Percentiles rank a stretch among this genome's conserved stretches.
phyloP scores from a whole-genome alignment of 805 yeast genomes.

The Starmerella potacharoeniae region DNA sequence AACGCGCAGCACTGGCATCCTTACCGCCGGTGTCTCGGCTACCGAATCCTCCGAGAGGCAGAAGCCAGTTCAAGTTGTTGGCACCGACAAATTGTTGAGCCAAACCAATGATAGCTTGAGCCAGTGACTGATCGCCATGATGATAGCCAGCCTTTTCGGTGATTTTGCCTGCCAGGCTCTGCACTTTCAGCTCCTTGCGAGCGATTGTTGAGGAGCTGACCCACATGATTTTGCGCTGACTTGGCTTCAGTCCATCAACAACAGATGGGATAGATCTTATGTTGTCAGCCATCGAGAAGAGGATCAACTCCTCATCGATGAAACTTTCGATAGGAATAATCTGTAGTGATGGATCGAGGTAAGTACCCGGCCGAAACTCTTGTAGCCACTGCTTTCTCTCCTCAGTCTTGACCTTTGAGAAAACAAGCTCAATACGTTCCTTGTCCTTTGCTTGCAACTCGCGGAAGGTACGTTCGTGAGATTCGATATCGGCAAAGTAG shows the following conservation, averaged over 20 bases:
- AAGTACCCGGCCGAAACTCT: constrained; percentile 84
- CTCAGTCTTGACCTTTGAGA: constrained; percentile 89
- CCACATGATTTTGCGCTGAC: constrained; percentile 85
- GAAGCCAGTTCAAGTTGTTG: constrained; percentile 70
- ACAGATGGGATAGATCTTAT: constrained; percentile 90
- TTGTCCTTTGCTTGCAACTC: constrained; percentile 64
- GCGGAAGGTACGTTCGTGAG: constrained; percentile 76
- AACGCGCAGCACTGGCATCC: constrained; percentile 97
- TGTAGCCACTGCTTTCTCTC: constrained; percentile 96
- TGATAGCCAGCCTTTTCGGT: constrained; percentile 86
- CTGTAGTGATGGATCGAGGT: constrained; percentile 61
- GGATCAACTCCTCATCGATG: constrained; percentile 85
- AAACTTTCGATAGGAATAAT: constrained; percentile 86
- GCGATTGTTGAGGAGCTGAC: constrained; percentile 71
- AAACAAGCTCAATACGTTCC: constrained; percentile 75
- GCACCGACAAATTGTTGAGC: constrained; percentile 94
- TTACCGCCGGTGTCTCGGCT: constrained; percentile 95
- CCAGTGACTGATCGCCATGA: constrained; percentile 84
- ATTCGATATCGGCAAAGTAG: constrained; percentile 74
- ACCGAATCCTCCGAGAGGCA: constrained; percentile 94
- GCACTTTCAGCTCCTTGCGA: constrained; percentile 69
- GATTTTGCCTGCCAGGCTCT: constrained; percentile 81
- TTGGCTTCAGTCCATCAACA: constrained; percentile 92
- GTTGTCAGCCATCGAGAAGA: constrained; percentile 94
- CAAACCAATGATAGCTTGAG: constrained; percentile 81